Evolutionary conservation across 306 rosid species (phyloP), one percentile per base, ranked within the genome.

Genomic region (Luffa acutangula): DNA sequence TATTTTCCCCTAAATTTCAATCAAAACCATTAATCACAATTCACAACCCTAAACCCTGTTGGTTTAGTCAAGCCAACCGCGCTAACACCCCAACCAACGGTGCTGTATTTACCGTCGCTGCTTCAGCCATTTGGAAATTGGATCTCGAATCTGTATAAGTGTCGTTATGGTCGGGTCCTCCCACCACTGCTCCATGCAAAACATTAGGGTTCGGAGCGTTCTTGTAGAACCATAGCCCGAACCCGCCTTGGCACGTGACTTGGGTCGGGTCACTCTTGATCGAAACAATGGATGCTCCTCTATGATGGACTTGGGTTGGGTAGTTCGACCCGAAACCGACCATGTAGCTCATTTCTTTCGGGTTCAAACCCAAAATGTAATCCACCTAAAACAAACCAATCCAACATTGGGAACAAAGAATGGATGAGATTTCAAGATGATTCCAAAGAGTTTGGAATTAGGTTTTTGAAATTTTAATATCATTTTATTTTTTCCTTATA

Each of bases 261-360:
- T 81, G 81, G 2, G 78, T 3, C 0, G 42, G 39, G 31, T 89
- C 54, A 0, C n/a, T 7, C 65, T 83, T 91, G 2, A 88, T 31
- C 1, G 97, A 89, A 11, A 80, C 78, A 54, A 89, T 91, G 21
- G 97, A 93, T 10, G 91, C 89, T 81, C 75, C 96, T 83, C 96
- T 93, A 31, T 91, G 97, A 80, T 89, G 96, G 67, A 84, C 45
- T 6, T 86, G 82, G 1, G 80, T 59, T 0, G 91, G 93, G 59
- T 79, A 91, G 0, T 78, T 88, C 54, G 88, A 7, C 2, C 91
- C 94, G 0, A 81, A 85, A 1, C 96, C 97, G 6, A 90, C 88
- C 97, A 93, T 89, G 91, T 88, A 91, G 78, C 96, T 91, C 80
- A 84, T 79, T 0, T 31, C 10, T n/a, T 5, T 66, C 0, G 93